A percentile compares a stretch with the other conserved stretches of the same genome.
Evolutionary conservation across 1,284 basidiomycete species (phyloP).

Genomic region (Ustilago sp.): DNA sequence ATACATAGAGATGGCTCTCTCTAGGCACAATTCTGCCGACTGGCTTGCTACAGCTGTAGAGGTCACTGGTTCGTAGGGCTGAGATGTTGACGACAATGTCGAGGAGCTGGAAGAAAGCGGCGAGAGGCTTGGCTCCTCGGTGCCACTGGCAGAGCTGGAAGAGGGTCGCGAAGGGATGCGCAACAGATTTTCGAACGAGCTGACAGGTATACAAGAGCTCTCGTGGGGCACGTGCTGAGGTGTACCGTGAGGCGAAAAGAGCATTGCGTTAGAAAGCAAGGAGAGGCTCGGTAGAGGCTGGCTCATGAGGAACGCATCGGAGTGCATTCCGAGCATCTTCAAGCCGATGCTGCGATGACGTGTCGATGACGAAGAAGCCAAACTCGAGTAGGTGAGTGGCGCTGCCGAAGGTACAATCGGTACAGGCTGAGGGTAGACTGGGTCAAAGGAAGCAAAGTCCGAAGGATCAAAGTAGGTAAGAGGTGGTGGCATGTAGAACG

Average conservation of each 20-base stretch:
- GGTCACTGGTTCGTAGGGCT: neutral
- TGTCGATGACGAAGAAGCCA: constrained; percentile 14
- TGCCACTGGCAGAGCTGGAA: constrained; percentile 3
- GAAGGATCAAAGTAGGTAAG: constrained; percentile 3
- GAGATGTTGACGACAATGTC: neutral
- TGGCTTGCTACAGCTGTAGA: constrained; percentile 3
- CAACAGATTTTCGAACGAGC: constrained; percentile 29
- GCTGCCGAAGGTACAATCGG: constrained; percentile 2
- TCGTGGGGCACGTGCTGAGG: neutral
- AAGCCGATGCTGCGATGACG: constrained; percentile 20
- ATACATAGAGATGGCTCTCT: constrained; percentile 14
- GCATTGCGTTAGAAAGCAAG: constrained; percentile 3
- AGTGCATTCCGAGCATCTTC: constrained; percentile 34
- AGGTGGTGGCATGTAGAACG: constrained; percentile 7
- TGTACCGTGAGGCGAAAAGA: neutral
- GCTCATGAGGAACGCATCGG: constrained; percentile 44
- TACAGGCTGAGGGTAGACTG: neutral
- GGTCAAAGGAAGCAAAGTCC: constrained; percentile 13
- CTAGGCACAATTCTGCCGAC: constrained; percentile 8
- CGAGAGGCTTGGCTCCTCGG: neutral
- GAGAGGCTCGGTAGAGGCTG: constrained; percentile 42
- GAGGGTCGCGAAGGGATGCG: constrained; percentile 12
- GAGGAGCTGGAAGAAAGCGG: neutral
- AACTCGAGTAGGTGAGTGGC: constrained; percentile 24
- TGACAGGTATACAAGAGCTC: neutral